Evolutionary conservation across 108 stramenopile species (phyloP), one percentile per base, ranked within the genome.

Genomic region (Cylindrotheca closterium): DNA sequence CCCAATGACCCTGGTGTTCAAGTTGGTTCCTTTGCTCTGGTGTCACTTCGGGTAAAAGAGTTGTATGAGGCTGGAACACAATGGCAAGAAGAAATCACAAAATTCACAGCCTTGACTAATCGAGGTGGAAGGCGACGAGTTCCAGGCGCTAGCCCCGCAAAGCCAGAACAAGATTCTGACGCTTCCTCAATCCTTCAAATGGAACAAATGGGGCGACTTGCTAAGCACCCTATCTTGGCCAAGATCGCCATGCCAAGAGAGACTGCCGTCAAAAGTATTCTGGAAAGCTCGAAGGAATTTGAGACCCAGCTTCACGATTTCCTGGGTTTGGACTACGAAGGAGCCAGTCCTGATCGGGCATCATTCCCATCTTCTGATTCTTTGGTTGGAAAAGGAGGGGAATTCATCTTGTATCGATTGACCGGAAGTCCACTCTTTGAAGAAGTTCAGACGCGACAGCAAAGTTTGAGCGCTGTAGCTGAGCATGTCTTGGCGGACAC

Each of bases 391-490:
- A 47, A 46, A 4, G 67, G 68, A 37, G 90, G 83, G 21, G 75
- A 86, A 56, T 91, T 91, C 62, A 57, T 86, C 30, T 69, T 88
- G 0, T 84, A 76, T 55, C 60, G 82, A 32, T 63, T 91, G 49
- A 87, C 87, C 15, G 85, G 85, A 2, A 79, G 85, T 25, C 74
- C 74, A 8, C 60, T 88, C 50, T 91, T 79, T 71, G 21, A 57
- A 22, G 47, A 37, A 7, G 58, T 91, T 56, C 67, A 65, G 55
- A 48, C 68, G 12, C 65, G 67, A 8, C 61, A 88, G 34, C 12
- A 71, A 23, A 53, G 51, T 7, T 64, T 91, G 17, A 66, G 63
- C 28, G 55, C 45, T 1, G 63, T 79, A 1, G 74, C 84, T 46
- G 61, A 66, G 42, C 46, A 80, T 28, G 74, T 92, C 47, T 59